Conservation (phyloP, 768 basidiomycete species). For the Phylloporus sp. region DNA sequence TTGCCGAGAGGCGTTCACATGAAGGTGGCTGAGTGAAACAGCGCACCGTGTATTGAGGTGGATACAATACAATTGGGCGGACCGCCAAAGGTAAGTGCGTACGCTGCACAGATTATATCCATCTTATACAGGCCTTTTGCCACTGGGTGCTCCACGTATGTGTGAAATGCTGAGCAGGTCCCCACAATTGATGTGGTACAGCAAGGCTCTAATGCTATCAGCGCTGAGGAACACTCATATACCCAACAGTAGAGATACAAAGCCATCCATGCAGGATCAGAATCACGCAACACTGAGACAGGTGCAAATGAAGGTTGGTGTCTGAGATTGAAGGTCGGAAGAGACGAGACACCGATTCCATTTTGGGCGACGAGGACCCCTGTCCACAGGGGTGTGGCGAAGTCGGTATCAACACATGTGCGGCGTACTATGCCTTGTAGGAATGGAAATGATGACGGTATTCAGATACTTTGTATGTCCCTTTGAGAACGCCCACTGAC, state of each 20-base stretch:
- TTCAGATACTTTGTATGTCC: background rate
- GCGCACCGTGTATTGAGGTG: slow-evolving; percentile 44
- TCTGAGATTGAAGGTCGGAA: background rate
- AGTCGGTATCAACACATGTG: slow-evolving; percentile 1
- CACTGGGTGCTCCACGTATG: background rate
- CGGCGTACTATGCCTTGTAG: slow-evolving; percentile 11
- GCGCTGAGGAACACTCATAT: background rate
- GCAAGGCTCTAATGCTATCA: slow-evolving; percentile 13
- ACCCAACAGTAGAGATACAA: slow-evolving; percentile 9
- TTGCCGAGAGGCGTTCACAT: slow-evolving; percentile 43
- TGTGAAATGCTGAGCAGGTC: background rate
- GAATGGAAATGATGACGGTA: background rate
- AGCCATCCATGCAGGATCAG: slow-evolving; percentile 6
- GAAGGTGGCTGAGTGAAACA: slow-evolving; percentile 45
- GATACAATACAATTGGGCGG: slow-evolving; percentile 45
- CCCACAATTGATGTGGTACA: no score
- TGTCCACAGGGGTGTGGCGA: slow-evolving; percentile 13
- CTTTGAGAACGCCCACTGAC: background rate
- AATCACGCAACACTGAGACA: slow-evolving; percentile 29
- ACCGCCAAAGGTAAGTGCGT: slow-evolving; percentile 34
- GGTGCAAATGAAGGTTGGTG: slow-evolving; percentile 28
- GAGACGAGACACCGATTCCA: background rate
- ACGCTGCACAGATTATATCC: slow-evolving; percentile 31
- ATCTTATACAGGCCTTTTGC: no score
- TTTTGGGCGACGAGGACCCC: slow-evolving; percentile 17